Evolutionary conservation across 305 asterid genomes (phyloP).

Genomic region (Plantago lanceolata): DNA sequence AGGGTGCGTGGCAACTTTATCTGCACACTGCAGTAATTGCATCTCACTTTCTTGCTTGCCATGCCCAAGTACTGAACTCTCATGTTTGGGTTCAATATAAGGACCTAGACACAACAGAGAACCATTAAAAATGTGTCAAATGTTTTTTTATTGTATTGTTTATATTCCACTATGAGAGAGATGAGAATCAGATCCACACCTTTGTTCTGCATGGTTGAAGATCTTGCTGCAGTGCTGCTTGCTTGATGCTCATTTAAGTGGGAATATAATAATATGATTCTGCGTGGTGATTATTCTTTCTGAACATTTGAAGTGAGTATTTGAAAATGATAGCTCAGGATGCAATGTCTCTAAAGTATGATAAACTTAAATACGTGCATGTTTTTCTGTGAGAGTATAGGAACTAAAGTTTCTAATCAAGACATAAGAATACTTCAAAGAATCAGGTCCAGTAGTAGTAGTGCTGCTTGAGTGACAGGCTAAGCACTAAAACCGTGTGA

Average conservation of each 20-base stretch:
- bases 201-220: neutral
- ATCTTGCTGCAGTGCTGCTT: neutral
- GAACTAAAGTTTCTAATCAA: too few relatives aligned
- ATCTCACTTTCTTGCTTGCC: slow-evolving; percentile 42
- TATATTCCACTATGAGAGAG: slow-evolving; percentile 26
- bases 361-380: too few relatives aligned
- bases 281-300: neutral
- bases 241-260: neutral
- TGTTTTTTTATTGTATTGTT: slow-evolving; percentile 10
- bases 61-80: slow-evolving; percentile 28
- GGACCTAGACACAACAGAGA: slow-evolving; percentile 13
- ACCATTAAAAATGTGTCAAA: neutral
- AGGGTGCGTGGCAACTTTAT: slow-evolving; percentile 34
- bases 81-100: slow-evolving; percentile 4
- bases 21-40: slow-evolving; percentile 41
- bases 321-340: slow-evolving; percentile 3
- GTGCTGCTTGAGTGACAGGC: too few relatives aligned
- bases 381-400: too few relatives aligned
- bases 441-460: too few relatives aligned
- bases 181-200: slow-evolving; percentile 11
- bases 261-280: slow-evolving; percentile 5
- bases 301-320: neutral
- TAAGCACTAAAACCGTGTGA: too few relatives aligned
- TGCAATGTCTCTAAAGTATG: neutral
- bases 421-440: neutral